phyloP scores from a whole-genome alignment of 306 rosid genomes.

The Malus sieversii region DNA sequence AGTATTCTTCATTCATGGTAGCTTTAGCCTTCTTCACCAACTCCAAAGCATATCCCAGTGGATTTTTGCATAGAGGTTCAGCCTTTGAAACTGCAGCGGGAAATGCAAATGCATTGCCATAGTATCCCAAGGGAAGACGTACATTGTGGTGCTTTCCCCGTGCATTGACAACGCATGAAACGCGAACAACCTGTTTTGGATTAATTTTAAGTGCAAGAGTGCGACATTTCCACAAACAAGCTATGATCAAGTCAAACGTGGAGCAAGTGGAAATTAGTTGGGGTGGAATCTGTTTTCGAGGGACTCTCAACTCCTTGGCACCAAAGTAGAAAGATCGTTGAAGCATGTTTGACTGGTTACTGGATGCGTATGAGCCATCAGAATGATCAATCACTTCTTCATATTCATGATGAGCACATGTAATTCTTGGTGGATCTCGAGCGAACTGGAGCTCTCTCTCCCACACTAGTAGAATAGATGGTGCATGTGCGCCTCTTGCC shows the following conservation, averaged over 20 bases:
- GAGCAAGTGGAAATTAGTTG: neutral
- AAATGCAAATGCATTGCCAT: slow-evolving; percentile 16
- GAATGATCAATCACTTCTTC: neutral
- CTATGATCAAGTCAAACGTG: slow-evolving; percentile 4
- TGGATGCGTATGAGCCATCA: neutral
- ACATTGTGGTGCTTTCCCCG: neutral
- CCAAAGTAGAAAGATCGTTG: slow-evolving; percentile 1
- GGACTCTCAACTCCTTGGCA: neutral
- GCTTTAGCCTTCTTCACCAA: slow-evolving; percentile 23
- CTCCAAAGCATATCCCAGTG: slow-evolving; percentile 17
- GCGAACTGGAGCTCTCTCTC: slow-evolving; percentile 23
- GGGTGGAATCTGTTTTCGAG: neutral
- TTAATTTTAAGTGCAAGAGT: neutral
- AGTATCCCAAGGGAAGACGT: slow-evolving; percentile 13
- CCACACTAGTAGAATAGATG: slow-evolving; percentile 22
- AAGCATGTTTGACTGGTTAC: neutral
- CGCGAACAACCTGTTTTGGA: neutral
- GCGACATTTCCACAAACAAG: slow-evolving; percentile 8
- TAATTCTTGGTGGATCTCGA: slow-evolving; percentile 17
- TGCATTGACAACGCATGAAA: neutral
- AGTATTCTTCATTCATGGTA: slow-evolving; percentile 23
- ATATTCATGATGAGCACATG: slow-evolving; percentile 13
- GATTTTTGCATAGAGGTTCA: neutral
- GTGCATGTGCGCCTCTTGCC: slow-evolving; percentile 2
- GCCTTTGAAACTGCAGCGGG: slow-evolving; percentile 3